These are phyloP conservation scores for Talaromyces adpressus DNA, from an alignment of 495 filamentous ascomycete genomes.

Conservation along the genomic window DNA sequence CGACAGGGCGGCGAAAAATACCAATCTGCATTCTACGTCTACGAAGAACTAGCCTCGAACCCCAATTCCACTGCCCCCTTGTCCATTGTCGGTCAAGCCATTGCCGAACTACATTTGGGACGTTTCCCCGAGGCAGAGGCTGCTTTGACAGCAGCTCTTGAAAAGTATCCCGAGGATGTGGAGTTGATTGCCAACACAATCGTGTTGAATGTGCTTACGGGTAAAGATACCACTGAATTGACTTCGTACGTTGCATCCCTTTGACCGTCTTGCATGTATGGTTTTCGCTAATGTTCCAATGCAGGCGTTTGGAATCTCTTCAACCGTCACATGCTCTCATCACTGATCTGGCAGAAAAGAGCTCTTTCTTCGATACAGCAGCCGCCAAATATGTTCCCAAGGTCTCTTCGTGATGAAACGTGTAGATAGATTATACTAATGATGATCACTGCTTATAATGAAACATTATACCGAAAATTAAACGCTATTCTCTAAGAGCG, in stretches of 20 bases:
- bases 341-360: conserved; percentile 67
- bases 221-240: conserved; percentile 57
- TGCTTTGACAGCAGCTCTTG: conserved; percentile 71
- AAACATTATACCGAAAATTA: background rate
- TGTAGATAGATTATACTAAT: conserved; percentile 1
- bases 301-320: conserved; percentile 45
- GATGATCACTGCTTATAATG: background rate
- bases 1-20: conserved; percentile 87
- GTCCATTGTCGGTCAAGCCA: conserved; percentile 75
- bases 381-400: conserved; percentile 72
- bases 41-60: conserved; percentile 88
- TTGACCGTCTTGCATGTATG: background rate
- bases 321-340: conserved; percentile 60
- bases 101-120: conserved; percentile 86
- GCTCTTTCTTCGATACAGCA: conserved; percentile 68
- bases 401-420: conserved; percentile 45
- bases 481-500: background rate
- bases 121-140: conserved; percentile 83
- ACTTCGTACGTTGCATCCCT: conserved; percentile 41
- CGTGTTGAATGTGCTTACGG: conserved; percentile 68
- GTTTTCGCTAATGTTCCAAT: conserved; percentile 12
- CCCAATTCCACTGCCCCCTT: conserved; percentile 58
- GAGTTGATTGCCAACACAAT: conserved; percentile 75
- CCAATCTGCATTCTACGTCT: conserved; percentile 96
- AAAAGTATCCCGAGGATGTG: conserved; percentile 61